Percentiles rank a stretch among this genome's conserved stretches.
phyloP scores from a whole-genome alignment of 495 filamentous ascomycete genomes.

The Penicillium turbatum region DNA sequence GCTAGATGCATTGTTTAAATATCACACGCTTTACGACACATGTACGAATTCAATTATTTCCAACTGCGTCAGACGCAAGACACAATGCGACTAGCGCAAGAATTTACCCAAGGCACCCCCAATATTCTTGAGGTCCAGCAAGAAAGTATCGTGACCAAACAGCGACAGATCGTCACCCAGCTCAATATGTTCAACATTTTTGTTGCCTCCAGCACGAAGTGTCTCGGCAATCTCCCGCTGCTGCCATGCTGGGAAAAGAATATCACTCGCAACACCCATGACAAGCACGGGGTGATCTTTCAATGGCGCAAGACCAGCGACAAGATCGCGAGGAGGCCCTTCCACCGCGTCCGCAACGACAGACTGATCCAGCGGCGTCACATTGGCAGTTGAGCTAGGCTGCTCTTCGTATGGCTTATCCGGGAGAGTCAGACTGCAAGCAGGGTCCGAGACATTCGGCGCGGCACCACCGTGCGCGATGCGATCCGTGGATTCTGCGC shows the following conservation, averaged over 20 bases:
- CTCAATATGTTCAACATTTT: constrained; percentile 78
- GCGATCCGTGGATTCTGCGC: constrained; percentile 48
- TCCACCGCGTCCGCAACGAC: constrained; percentile 13
- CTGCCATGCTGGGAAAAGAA: constrained; percentile 97
- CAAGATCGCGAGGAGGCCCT: constrained; percentile 67
- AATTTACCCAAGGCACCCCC: constrained; percentile 79
- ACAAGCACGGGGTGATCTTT: constrained; percentile 76
- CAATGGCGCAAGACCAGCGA: constrained; percentile 66
- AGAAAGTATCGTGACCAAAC: constrained; percentile 96
- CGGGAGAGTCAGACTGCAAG: constrained; percentile 83
- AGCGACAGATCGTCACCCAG: constrained; percentile 85
- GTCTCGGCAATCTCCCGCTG: constrained; percentile 92
- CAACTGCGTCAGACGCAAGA: neutral
- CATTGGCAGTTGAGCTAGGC: constrained; percentile 40
- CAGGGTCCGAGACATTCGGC: constrained; percentile 29
- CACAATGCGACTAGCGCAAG: constrained; percentile 40
- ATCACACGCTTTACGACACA: constrained; percentile 1
- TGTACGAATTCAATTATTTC: neutral
- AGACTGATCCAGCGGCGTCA: constrained; percentile 23
- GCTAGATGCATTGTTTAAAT: constrained; percentile 8
- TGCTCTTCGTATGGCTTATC: constrained; percentile 81
- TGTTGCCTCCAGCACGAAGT: constrained; percentile 69
- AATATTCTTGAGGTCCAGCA: constrained; percentile 88
- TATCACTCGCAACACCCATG: constrained; percentile 93
- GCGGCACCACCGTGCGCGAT: constrained; percentile 36